Evolutionary conservation across 2,329 filamentous ascomycete genomes (phyloP), one percentile per base, ranked within the genome.

Genomic region (Neonectria punicea): DNA sequence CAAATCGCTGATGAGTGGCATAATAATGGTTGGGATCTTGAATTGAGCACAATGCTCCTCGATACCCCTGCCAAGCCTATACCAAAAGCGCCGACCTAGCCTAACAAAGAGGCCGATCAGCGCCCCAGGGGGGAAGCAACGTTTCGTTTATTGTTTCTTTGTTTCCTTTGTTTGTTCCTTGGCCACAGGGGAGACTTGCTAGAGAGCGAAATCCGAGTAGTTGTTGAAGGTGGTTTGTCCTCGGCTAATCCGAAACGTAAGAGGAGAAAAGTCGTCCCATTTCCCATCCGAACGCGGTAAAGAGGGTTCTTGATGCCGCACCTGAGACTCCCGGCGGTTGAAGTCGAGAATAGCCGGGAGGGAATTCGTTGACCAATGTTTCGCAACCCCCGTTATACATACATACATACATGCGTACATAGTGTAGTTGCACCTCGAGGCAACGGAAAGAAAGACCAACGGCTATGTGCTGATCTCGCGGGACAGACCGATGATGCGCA

Each of bases 91-190:
- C 44, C 58, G 58, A 63, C 60, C 67, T 72, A 58, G 61, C 65
- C 61, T 56, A 56, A 66, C 61, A 68, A 65, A 69, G 61, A 58
- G 53, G 55, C 63, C 66, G 70, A 70, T 73, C 68, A 54, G 58
- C 65, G 63, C 34, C 14, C 2, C 34, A 20, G 67, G 65, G 65
- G 59, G 60, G 36, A 62, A 61, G 53, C 63, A 71, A 63, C 70
- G 72, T 74, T 74, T 74, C 70, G 72, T 74, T 74, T 74, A 65
- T 65, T 69, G 67, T 69, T 73, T 70, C 60, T 61, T 68, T 64
- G 69, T 72, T 74, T 73, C 22, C 67, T 63, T 68, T 66, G 65
- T 66, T 66, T 61, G 58, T 49, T 63, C 58, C 51, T 55, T 46
- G 51, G 46, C 53, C 56, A n/a, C 34, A 61, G 58, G 53, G 36